Base-by-base conservation (phyloP, 345 rosid genomes). In the Pistacia vera region DNA sequence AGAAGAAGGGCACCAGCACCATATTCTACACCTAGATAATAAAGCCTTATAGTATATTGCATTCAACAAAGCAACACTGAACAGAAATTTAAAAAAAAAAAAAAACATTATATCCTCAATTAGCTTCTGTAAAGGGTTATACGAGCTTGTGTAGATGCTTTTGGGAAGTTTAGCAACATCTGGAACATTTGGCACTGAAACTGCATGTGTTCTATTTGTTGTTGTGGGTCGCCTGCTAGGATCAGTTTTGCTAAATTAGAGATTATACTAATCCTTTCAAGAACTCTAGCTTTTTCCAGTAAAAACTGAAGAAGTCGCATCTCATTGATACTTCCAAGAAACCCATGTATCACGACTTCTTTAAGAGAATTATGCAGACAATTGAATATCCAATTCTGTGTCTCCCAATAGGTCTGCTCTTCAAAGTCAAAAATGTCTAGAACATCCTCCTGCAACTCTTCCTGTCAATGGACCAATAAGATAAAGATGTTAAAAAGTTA, bases 341-440 rank as follows among this genome's bases (percentile, higher is more conserved):
- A 69, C 56, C 78, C 75, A n/a, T 11, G 58, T 51, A 79, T 20
- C 12, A 18, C 64, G 1, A 79, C 41, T 70, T 74, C 55, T 73
- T 63, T 64, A 16, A 79, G 78, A 69, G 66, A 22, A 46, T 33
- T 74, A 55, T 69, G 56, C 41, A 67, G 67, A 33, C 82, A 79
- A 20, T 56, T 62, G 66, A 68, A 74, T 41, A 78, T 69, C 30
- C 36, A 56, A 70, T 54, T 70, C 60, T 35, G 75, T 25, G 71
- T 63, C 22, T 62, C 78, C 77, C 77, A 79, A 41, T 51, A 79
- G 17, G 57, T 63, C 35, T 63, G 48, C 55, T 75, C 78, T 13
- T 61, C 75, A 16, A 56, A n/a, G n/a, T 69, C 56, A 16, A 35
- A 56, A 41, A n/a, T 54, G 52, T 8, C 17, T 16, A 35, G 75